Conservation (phyloP, 768 basidiomycete genomes). For the Omphalotus guepiniiformis region DNA sequence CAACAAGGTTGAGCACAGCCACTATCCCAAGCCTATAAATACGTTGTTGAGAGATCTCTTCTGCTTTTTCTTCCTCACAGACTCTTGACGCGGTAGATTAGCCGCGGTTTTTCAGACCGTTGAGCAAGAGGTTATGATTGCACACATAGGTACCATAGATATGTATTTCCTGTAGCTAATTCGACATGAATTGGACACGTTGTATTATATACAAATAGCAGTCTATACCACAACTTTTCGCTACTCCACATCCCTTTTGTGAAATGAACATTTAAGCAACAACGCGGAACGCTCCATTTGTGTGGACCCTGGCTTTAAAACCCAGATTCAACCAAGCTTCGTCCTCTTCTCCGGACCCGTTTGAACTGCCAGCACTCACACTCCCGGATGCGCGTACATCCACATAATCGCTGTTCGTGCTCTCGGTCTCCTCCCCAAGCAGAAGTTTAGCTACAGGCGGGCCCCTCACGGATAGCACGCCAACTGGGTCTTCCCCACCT, state of each 20-base stretch:
- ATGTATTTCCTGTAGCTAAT: too few relatives aligned
- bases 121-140: too few relatives aligned
- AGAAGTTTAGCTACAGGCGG: conserved; percentile 64
- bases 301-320: conserved; percentile 44
- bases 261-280: not conserved
- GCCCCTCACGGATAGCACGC: conserved; percentile 60
- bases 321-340: conserved; percentile 47
- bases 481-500: conserved; percentile 60
- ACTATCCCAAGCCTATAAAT: not conserved
- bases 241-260: not conserved
- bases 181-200: too few relatives aligned
- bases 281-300: conserved; percentile 62
- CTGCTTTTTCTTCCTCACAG: not conserved
- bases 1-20: not conserved
- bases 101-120: too few relatives aligned
- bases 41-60: not conserved
- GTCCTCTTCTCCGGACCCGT: conserved; percentile 19
- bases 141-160: too few relatives aligned
- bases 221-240: conserved; percentile 1
- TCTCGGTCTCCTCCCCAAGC: conserved; percentile 28
- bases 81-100: too few relatives aligned
- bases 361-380: too few relatives aligned
- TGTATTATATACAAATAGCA: too few relatives aligned
- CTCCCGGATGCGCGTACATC: conserved; percentile 21
- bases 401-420: conserved; percentile 23